Base-by-base conservation (phyloP, 345 rosid genomes). In the Turritis glabra region DNA sequence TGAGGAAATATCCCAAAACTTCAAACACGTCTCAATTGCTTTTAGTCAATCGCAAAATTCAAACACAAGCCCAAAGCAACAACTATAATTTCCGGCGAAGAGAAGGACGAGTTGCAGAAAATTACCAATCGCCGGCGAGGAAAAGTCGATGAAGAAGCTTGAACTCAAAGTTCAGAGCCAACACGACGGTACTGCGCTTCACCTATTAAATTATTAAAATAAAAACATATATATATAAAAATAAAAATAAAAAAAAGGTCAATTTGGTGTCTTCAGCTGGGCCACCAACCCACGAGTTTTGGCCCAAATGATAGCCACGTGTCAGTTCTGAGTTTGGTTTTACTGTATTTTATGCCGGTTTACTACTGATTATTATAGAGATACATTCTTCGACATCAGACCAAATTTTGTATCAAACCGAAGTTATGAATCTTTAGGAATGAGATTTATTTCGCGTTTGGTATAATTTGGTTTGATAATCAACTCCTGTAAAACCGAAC, bases 101-200 rank as follows among this genome's bases (percentile, higher is more conserved):
- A 54, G 52, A 63, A 55, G 21, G 41, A 26, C 32, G 26, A 43
- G 52, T 13, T 43, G 61, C 52, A 35, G 76, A 55, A 48, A 18
- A 14, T 77, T 70, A 64, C 80, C 80, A 47, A 30, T 71, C 72
- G 69, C 76, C 80, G 72, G 67, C 61, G 72, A 55, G 54, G 60
- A 62, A 19, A 38, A 18, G 73, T 51, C 54, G 67, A 75, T 19
- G 60, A 67, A 21, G 68, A 27, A 58, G 69, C n/a, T 21, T 58
- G 73, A 48, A 57, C 54, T 77, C 59, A 8, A 21, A 64, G 67
- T 48, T 55, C 69, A 32, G 65, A 70, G 52, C 57, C 71, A 57
- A 66, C 78, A 33, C 55, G 80, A 55, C 58, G 52, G 65, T 6
- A 27, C 41, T 21, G 22, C 67, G 43, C 76, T 64, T 46, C 76